Percentiles rank a stretch among this genome's conserved stretches.
Evolutionary conservation across 306 rosid genomes (phyloP).

Genomic region (Hippophae tibetana): DNA sequence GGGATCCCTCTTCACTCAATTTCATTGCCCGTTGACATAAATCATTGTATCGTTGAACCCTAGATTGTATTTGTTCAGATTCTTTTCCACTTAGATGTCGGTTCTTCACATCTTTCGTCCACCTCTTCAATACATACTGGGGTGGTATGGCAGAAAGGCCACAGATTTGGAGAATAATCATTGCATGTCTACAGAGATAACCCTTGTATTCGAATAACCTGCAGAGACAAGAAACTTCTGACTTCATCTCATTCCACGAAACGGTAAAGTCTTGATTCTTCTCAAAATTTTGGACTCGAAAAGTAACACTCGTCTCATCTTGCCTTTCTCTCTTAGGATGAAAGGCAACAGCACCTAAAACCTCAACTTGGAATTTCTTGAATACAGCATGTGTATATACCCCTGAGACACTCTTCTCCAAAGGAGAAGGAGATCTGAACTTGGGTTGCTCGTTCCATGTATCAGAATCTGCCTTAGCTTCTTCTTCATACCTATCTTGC

Average conservation of each 20-base stretch:
- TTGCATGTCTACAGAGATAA: slow-evolving; percentile 91
- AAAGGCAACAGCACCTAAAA: slow-evolving; percentile 90
- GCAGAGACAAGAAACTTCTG: slow-evolving; percentile 76
- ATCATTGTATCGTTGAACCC: slow-evolving; percentile 73
- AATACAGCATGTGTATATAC: slow-evolving; percentile 71
- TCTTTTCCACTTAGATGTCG: slow-evolving; percentile 54
- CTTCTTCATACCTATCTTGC: slow-evolving; percentile 97
- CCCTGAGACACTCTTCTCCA: slow-evolving; percentile 86
- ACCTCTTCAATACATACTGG: slow-evolving; percentile 79
- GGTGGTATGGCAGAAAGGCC: slow-evolving; percentile 65
- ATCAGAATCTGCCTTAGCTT: slow-evolving; percentile 96
- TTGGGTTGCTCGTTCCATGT: slow-evolving; percentile 76
- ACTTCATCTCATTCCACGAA: slow-evolving; percentile 53
- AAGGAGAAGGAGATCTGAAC: slow-evolving; percentile 81
- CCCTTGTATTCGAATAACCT: slow-evolving; percentile 83
- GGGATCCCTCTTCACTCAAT: slow-evolving; percentile 77
- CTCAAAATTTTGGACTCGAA: slow-evolving; percentile 77
- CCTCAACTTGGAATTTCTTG: slow-evolving; percentile 90
- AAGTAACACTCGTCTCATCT: slow-evolving; percentile 47
- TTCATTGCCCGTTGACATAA: slow-evolving; percentile 68
- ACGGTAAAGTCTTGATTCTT: slow-evolving; percentile 61
- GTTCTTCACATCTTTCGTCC: slow-evolving; percentile 82
- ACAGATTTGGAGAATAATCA: slow-evolving; percentile 87
- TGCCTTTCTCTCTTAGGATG: slow-evolving; percentile 74
- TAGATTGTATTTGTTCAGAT: slow-evolving; percentile 43